Evolutionary conservation across 768 basidiomycete species (phyloP).

Genomic region (Rhodotorula taiwanensis): DNA sequence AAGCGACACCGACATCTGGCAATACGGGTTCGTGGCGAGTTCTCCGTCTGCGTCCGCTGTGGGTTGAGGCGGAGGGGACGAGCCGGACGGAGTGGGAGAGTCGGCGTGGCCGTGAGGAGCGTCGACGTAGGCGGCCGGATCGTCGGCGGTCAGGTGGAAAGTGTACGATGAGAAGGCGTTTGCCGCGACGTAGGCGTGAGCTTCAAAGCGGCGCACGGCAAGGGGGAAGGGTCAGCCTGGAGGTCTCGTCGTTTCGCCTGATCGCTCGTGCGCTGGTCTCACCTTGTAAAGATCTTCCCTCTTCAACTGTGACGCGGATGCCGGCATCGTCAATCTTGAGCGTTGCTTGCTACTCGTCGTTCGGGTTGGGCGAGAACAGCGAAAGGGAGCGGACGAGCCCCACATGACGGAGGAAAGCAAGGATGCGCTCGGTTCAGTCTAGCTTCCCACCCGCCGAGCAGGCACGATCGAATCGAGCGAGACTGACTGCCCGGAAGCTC

Average conservation of each 20-base stretch:
- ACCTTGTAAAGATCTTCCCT: constrained; percentile 75
- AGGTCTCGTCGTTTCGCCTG: too few relatives aligned
- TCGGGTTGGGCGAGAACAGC: background rate
- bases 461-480: background rate
- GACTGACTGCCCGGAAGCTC: constrained; percentile 62
- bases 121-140: constrained; percentile 34
- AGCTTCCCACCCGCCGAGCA: background rate
- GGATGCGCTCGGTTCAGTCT: too few relatives aligned
- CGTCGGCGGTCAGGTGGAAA: constrained; percentile 51
- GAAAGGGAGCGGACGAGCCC: constrained; percentile 1
- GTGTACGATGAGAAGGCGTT: constrained; percentile 73
- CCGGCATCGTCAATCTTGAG: constrained; percentile 65
- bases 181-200: constrained; percentile 71
- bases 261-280: constrained; percentile 27
- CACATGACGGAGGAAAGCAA: background rate
- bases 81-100: constrained; percentile 44
- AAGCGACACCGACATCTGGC: constrained; percentile 70
- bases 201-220: constrained; percentile 51
- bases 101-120: constrained; percentile 43
- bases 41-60: constrained; percentile 13
- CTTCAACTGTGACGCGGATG: constrained; percentile 73
- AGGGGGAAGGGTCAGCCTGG: background rate
- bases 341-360: constrained; percentile 53
- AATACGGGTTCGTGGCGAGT: constrained; percentile 4
- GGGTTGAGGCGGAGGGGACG: constrained; percentile 39